These are phyloP conservation scores for Suhomyces guaymorum DNA, from an alignment of 1,139 yeast genomes.

Conservation along the genomic window DNA sequence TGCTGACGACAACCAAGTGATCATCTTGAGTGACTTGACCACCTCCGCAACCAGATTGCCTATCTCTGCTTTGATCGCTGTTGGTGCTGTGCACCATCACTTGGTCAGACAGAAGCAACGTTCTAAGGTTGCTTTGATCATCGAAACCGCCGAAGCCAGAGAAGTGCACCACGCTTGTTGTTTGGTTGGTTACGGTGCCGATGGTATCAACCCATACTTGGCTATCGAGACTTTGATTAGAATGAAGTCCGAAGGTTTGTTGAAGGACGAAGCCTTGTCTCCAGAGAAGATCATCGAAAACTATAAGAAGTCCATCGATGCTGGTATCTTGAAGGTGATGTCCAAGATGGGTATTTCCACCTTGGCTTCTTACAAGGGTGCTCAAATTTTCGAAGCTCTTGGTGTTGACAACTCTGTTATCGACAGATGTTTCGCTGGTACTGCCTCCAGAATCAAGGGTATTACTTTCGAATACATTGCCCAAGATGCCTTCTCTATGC, in stretches of 20 bases:
- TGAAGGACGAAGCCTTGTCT: slow-evolving; percentile 57
- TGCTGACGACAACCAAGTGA: slow-evolving; percentile 69
- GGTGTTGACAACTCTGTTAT: slow-evolving; percentile 95
- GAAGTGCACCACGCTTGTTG: slow-evolving; percentile 97
- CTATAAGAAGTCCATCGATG: slow-evolving; percentile 80
- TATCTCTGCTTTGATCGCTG: slow-evolving; percentile 87
- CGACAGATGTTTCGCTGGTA: slow-evolving; percentile 94
- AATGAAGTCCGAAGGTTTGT: slow-evolving; percentile 79
- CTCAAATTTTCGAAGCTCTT: slow-evolving; percentile 95
- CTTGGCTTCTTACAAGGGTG: slow-evolving; percentile 95
- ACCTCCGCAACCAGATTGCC: slow-evolving; percentile 67
- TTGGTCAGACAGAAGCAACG: slow-evolving; percentile 94
- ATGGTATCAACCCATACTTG: slow-evolving; percentile 90
- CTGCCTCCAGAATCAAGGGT: slow-evolving; percentile 96
- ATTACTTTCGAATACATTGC: slow-evolving; percentile 94
- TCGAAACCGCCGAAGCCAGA: slow-evolving; percentile 96
- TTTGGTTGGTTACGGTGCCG: slow-evolving; percentile 95
- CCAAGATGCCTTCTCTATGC: slow-evolving; percentile 92
- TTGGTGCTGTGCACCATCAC: slow-evolving; percentile 97
- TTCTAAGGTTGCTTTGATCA: slow-evolving; percentile 86
- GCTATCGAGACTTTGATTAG: slow-evolving; percentile 86
- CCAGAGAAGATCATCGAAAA: slow-evolving; percentile 66
- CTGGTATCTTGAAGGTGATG: slow-evolving; percentile 95
- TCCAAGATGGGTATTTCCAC: slow-evolving; percentile 99
- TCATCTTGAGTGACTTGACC: slow-evolving; percentile 72